Evolutionary conservation across 163 green algal genomes (phyloP).

Genomic region (Scenedesmus sp.): DNA sequence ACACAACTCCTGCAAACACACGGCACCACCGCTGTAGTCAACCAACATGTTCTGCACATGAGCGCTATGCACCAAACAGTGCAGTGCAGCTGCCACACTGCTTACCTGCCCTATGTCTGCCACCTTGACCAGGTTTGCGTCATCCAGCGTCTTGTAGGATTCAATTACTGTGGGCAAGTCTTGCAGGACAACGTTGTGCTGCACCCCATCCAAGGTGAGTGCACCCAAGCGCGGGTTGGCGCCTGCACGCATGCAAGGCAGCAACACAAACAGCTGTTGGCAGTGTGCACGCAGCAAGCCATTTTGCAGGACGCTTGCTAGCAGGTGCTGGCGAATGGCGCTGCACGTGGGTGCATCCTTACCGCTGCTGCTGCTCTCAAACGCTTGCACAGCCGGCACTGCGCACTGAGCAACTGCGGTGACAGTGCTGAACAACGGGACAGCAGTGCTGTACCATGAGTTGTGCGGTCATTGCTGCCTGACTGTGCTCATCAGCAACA

Average conservation of each 20-base stretch:
- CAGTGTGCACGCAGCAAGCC: neutral
- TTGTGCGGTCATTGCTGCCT: too few species aligned
- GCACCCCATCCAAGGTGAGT: conserved; percentile 66
- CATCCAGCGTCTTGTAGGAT: conserved; percentile 94
- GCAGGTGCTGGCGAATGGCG: neutral
- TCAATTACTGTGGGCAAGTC: conserved; percentile 89
- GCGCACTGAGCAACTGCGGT: too few species aligned
- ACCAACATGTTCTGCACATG: neutral
- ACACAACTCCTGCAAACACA: too few species aligned
- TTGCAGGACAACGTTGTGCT: conserved; percentile 73
- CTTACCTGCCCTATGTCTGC: conserved; percentile 88
- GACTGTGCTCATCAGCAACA: too few species aligned
- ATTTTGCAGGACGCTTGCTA: neutral
- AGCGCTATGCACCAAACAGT: neutral
- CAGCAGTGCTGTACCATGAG: too few species aligned
- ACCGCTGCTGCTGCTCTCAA: neutral
- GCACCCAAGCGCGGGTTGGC: conserved; percentile 63
- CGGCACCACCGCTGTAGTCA: neutral
- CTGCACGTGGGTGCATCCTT: neutral
- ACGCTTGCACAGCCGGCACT: too few species aligned
- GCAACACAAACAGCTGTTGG: neutral
- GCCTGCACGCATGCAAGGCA: conserved; percentile 1
- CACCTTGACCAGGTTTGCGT: conserved; percentile 93
- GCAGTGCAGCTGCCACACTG: neutral
- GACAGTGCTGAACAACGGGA: too few species aligned